phyloP scores from a whole-genome alignment of 75 land plant genomes.

The Pinus taeda region DNA sequence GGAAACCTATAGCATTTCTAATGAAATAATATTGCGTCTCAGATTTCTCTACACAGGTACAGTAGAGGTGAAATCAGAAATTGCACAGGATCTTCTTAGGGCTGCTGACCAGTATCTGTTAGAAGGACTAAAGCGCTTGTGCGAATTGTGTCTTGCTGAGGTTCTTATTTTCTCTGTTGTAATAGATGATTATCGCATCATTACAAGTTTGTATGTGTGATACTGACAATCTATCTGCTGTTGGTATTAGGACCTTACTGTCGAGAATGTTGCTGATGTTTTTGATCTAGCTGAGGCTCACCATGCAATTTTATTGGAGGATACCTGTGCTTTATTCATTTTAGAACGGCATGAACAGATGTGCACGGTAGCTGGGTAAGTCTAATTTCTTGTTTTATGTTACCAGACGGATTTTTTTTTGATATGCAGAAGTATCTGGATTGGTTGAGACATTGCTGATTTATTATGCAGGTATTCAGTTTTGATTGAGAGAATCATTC shows the following conservation, averaged over 20 bases:
- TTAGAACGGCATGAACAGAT: slow-evolving; percentile 68
- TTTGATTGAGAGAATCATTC: slow-evolving; percentile 70
- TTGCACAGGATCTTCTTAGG: slow-evolving; percentile 82
- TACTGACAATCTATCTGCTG: too few relatives aligned
- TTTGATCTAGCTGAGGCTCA: slow-evolving; percentile 86
- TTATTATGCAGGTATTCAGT: slow-evolving; percentile 49
- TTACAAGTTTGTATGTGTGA: too few relatives aligned
- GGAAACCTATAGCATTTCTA: too few relatives aligned
- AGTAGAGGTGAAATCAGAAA: slow-evolving; percentile 58
- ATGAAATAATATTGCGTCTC: background rate
- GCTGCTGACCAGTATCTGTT: slow-evolving; percentile 96
- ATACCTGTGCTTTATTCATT: slow-evolving; percentile 79
- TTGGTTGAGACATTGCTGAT: background rate
- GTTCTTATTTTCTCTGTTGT: slow-evolving; percentile 22
- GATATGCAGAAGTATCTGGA: background rate
- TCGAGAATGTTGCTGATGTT: slow-evolving; percentile 74
- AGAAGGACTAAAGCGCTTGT: slow-evolving; percentile 83
- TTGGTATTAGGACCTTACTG: slow-evolving; percentile 53
- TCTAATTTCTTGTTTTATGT: background rate
- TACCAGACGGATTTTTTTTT: background rate
- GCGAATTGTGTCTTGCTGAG: slow-evolving; percentile 87
- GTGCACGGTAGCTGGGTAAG: slow-evolving; percentile 60
- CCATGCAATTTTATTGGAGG: slow-evolving; percentile 70
- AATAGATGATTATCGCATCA: background rate
- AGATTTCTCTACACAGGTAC: slow-evolving; percentile 90